These are phyloP conservation scores for Sporisorium graminicola DNA, from an alignment of 1,284 basidiomycete species.

Conservation along the genomic window DNA sequence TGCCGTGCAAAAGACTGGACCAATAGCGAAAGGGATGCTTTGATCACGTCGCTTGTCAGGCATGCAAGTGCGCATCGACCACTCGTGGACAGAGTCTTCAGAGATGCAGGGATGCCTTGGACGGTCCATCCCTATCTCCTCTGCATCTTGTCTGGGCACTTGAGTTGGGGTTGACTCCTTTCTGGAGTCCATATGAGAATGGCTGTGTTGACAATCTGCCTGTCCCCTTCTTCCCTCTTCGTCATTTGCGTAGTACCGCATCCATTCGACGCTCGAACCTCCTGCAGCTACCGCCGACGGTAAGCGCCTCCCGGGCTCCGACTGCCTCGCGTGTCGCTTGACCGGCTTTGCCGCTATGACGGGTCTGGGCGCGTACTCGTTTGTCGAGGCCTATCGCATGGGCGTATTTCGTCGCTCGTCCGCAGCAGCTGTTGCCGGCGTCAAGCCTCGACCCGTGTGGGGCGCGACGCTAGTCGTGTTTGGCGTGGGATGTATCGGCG, in stretches of 20 bases:
- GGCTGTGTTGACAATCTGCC: slow-evolving; percentile 31
- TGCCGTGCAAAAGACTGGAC: neutral
- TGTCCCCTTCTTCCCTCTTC: slow-evolving; percentile 1
- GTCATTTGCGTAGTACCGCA: slow-evolving; percentile 19
- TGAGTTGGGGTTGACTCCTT: neutral
- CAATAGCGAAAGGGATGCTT: too few relatives aligned
- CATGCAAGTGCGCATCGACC: neutral
- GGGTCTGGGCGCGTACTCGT: slow-evolving; percentile 55
- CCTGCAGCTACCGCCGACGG: neutral
- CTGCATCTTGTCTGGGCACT: neutral
- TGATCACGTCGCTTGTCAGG: neutral
- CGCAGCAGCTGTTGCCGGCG: slow-evolving; percentile 24
- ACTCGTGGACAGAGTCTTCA: neutral
- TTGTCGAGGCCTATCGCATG: slow-evolving; percentile 61
- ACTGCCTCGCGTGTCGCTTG: slow-evolving; percentile 61
- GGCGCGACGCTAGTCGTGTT: slow-evolving; percentile 45
- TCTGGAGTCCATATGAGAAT: slow-evolving; percentile 8
- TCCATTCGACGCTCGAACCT: slow-evolving; percentile 40
- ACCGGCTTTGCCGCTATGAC: slow-evolving; percentile 64
- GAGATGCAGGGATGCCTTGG: neutral
- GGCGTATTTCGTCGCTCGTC: slow-evolving; percentile 49
- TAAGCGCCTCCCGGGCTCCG: slow-evolving; percentile 32
- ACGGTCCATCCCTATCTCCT: neutral
- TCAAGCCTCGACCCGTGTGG: slow-evolving; percentile 50
- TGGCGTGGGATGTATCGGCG: slow-evolving; percentile 48